Percentiles rank a stretch among this genome's conserved stretches.
Conservation (phyloP, 1,284 basidiomycete species). For the Phenoliferia sp. region DNA sequence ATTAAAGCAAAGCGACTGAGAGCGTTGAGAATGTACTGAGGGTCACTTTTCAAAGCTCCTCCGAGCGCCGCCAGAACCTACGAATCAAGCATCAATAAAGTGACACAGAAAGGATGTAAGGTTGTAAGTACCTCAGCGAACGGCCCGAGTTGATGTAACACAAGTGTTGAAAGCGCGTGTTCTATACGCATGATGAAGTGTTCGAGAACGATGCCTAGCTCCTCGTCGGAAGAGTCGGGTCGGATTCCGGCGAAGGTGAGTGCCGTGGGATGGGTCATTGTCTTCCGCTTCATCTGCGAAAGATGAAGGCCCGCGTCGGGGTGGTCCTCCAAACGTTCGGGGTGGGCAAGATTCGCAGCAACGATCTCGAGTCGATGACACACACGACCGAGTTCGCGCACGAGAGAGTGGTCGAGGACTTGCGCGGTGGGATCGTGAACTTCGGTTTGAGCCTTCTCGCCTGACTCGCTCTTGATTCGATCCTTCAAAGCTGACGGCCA, state of each 20-base stretch:
- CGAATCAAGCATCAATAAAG: too few species aligned
- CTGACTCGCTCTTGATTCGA: constrained; percentile 50
- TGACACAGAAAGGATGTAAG: neutral
- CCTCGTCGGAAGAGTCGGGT: constrained; percentile 68
- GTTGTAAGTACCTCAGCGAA: constrained; percentile 35
- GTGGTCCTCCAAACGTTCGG: neutral
- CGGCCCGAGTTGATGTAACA: constrained; percentile 37
- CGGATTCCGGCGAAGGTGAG: constrained; percentile 58
- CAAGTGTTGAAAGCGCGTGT: constrained; percentile 65
- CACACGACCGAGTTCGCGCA: constrained; percentile 25
- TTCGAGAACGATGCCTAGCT: constrained; percentile 69
- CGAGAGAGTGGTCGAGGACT: constrained; percentile 25
- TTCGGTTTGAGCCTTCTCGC: constrained; percentile 52
- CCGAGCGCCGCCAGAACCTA: constrained; percentile 30
- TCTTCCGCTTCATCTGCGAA: constrained; percentile 42
- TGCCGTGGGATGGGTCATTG: constrained; percentile 51
- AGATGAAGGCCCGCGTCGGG: constrained; percentile 47
- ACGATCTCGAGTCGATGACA: constrained; percentile 29
- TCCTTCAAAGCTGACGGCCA: constrained; percentile 74
- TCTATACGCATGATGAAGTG: constrained; percentile 59
- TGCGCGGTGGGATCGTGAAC: constrained; percentile 22
- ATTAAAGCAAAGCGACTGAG: constrained; percentile 24
- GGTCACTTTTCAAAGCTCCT: constrained; percentile 31
- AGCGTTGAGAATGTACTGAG: constrained; percentile 21
- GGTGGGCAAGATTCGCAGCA: constrained; percentile 19